A percentile compares a stretch with the other conserved stretches of the same genome.
Conservation (phyloP, 805 yeast species). For the Pichia gijzeniarum region DNA sequence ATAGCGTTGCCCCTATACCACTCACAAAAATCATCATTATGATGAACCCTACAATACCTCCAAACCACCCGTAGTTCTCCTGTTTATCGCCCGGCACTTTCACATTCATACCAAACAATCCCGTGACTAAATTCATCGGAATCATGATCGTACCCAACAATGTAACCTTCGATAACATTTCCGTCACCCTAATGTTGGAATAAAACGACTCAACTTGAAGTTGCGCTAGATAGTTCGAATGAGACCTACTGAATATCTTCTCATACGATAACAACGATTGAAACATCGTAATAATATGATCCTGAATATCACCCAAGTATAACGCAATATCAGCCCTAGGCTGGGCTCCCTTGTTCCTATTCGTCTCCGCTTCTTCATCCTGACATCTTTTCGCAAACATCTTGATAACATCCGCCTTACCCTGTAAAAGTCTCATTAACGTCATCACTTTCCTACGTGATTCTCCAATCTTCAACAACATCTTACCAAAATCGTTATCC, state of each 20-base stretch:
- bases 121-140: conserved; percentile 86
- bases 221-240: conserved; percentile 88
- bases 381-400: conserved; percentile 95
- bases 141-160: conserved; percentile 83
- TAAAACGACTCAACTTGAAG: conserved; percentile 88
- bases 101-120: conserved; percentile 95
- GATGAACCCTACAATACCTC: conserved; percentile 30
- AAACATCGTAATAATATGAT: conserved; percentile 93
- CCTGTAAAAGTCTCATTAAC: conserved; percentile 77
- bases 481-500: conserved; percentile 63
- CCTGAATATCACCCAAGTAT: conserved; percentile 92
- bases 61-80: conserved; percentile 47
- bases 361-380: conserved; percentile 43
- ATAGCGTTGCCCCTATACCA: conserved; percentile 21
- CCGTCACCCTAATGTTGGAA: conserved; percentile 79
- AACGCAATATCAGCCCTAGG: conserved; percentile 90
- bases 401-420: conserved; percentile 93
- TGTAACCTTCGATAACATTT: conserved; percentile 83
- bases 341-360: conserved; percentile 32
- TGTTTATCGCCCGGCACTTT: conserved; percentile 61
- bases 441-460: conserved; percentile 91
- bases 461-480: conserved; percentile 82
- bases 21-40: conserved; percentile 20
- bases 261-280: conserved; percentile 87
- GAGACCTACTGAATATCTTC: conserved; percentile 87